A percentile compares a stretch with the other conserved stretches of the same genome.
phyloP scores from a whole-genome alignment of 345 rosid species.

The Zanthoxylum bungeanum region DNA sequence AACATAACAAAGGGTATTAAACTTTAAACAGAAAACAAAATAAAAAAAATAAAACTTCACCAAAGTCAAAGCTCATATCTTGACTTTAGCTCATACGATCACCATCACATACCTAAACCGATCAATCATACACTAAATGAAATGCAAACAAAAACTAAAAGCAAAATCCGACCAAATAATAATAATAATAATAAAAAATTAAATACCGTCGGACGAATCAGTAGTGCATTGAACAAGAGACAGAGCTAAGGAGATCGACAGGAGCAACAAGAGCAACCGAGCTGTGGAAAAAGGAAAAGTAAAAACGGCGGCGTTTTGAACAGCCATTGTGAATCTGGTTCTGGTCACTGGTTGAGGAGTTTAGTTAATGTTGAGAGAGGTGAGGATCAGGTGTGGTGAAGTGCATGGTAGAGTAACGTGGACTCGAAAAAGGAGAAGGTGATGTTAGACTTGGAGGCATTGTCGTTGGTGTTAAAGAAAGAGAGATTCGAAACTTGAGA shows the following conservation, averaged over 20 bases:
- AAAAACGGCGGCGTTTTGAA: constrained; percentile 11
- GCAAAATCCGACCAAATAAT: background rate
- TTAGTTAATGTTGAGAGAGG: constrained; percentile 6
- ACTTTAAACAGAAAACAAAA: constrained; percentile 13
- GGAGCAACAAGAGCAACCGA: constrained; percentile 18
- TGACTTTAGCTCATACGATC: background rate
- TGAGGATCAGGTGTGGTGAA: constrained; percentile 24
- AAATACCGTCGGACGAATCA: constrained; percentile 51
- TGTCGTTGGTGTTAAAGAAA: constrained; percentile 31
- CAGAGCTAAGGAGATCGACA: constrained; percentile 23
- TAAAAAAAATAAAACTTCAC: background rate
- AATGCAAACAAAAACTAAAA: background rate
- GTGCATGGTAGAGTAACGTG: constrained; percentile 23
- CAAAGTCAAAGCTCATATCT: constrained; percentile 2
- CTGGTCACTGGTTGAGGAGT: background rate
- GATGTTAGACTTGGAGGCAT: constrained; percentile 25
- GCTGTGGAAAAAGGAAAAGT: constrained; percentile 16
- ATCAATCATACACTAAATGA: background rate
- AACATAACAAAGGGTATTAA: constrained; percentile 22
- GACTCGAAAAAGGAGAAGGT: constrained; percentile 5
- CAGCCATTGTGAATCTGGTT: constrained; percentile 25
- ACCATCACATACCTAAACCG: constrained; percentile 4
- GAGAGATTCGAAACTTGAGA: constrained; percentile 45
- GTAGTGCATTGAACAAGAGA: constrained; percentile 38
- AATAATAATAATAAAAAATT: background rate